Percentiles rank a stretch among this genome's conserved stretches.
Evolutionary conservation across 768 basidiomycete genomes (phyloP).

Genomic region (Kwoniella europaea): DNA sequence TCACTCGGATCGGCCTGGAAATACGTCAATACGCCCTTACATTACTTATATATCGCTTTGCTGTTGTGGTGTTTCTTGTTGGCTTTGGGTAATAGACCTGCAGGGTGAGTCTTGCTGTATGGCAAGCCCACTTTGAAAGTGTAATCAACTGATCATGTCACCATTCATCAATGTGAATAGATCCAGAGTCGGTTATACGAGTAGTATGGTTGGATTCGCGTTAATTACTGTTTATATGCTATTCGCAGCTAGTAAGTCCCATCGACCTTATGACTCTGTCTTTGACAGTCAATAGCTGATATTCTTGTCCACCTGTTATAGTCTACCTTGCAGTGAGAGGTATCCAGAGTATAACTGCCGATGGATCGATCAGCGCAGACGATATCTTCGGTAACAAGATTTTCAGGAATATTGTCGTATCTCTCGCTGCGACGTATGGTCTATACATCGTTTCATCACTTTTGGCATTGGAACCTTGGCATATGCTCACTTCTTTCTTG

Average conservation of each 20-base stretch:
- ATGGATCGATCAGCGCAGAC: slow-evolving; percentile 61
- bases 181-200: slow-evolving; percentile 80
- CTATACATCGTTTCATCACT: slow-evolving; percentile 82
- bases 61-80: slow-evolving; percentile 86
- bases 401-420: slow-evolving; percentile 84
- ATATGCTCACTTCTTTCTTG: slow-evolving; percentile 95
- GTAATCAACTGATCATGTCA: background rate
- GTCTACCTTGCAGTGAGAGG: slow-evolving; percentile 84
- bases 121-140: background rate
- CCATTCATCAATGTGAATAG: slow-evolving; percentile 35
- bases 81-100: slow-evolving; percentile 86
- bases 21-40: slow-evolving; percentile 75
- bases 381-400: slow-evolving; percentile 71
- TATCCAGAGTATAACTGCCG: slow-evolving; percentile 66
- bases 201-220: slow-evolving; percentile 83
- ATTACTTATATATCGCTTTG: slow-evolving; percentile 85
- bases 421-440: slow-evolving; percentile 83
- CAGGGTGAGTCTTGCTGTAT: slow-evolving; percentile 63
- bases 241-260: slow-evolving; percentile 55
- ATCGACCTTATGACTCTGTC: background rate
- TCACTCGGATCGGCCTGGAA: slow-evolving; percentile 61
- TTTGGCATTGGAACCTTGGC: slow-evolving; percentile 91
- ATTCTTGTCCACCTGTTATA: slow-evolving; percentile 56
- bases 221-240: slow-evolving; percentile 97
- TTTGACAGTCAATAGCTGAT: background rate